A percentile compares a stretch with the other conserved stretches of the same genome.
These are phyloP conservation scores for Schizonepeta tenuifolia DNA, from an alignment of 257 asterid species.

Conservation along the genomic window DNA sequence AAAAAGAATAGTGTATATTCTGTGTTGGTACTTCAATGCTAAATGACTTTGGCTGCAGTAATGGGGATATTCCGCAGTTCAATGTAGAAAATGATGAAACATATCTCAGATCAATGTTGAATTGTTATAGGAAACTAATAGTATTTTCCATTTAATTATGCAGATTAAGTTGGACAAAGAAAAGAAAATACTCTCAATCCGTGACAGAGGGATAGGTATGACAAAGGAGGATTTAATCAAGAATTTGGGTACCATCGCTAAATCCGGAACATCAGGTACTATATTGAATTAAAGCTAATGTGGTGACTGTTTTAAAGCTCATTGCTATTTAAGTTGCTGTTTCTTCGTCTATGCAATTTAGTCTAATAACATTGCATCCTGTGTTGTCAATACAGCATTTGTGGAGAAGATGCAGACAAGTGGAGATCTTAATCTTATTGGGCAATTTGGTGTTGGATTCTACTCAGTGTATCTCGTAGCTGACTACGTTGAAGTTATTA, in stretches of 20 bases:
- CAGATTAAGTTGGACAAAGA: slow-evolving; percentile 95
- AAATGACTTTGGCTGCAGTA: not conserved
- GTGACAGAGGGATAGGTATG: slow-evolving; percentile 97
- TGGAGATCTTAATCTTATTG: slow-evolving; percentile 94
- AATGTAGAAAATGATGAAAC: not conserved
- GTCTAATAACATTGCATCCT: slow-evolving; percentile 6
- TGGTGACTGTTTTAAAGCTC: slow-evolving; percentile 11
- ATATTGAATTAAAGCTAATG: not conserved
- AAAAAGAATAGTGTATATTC: not conserved
- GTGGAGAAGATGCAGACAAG: slow-evolving; percentile 97
- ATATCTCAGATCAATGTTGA: not conserved
- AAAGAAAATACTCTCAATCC: slow-evolving; percentile 82
- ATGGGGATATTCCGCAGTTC: not conserved
- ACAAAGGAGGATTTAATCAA: slow-evolving; percentile 94
- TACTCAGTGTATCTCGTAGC: slow-evolving; percentile 96
- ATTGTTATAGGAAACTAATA: not conserved
- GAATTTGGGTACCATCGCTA: slow-evolving; percentile 97
- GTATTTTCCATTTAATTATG: slow-evolving; percentile 22
- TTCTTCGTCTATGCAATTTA: not conserved
- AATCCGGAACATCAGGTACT: slow-evolving; percentile 97
- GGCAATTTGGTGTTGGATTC: slow-evolving; percentile 98
- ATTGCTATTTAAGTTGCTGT: not conserved
- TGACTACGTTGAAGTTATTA: slow-evolving; percentile 91
- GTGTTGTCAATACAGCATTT: slow-evolving; percentile 62
- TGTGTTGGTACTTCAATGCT: not conserved